Percentiles rank a stretch among this genome's conserved stretches.
Evolutionary conservation across 192 early-diverging fungal genomes (phyloP).

Genomic region (Funneliformis geosporum): DNA sequence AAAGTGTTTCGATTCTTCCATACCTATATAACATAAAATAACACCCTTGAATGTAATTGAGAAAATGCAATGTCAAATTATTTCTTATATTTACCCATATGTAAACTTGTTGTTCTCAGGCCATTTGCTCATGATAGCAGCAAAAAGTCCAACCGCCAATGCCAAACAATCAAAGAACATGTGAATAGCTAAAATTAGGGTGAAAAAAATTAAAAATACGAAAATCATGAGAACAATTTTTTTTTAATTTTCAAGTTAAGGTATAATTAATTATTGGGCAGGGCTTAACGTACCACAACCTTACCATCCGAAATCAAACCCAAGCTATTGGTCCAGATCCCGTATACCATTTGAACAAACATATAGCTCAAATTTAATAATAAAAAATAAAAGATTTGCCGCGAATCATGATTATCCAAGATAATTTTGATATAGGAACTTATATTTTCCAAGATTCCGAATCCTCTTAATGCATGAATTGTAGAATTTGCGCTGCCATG

Average conservation of each 20-base stretch:
- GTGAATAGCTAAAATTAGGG: conserved; percentile 72
- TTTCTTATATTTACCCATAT: conserved; percentile 56
- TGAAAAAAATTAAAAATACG: conserved; percentile 9
- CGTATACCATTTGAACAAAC: conserved; percentile 83
- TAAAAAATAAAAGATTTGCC: conserved; percentile 93
- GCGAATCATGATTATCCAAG: conserved; percentile 70
- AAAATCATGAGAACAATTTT: not conserved
- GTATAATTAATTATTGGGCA: not conserved
- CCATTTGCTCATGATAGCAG: conserved; percentile 91
- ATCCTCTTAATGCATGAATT: conserved; percentile 4
- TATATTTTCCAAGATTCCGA: conserved; percentile 30
- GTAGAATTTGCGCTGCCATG: conserved; percentile 32
- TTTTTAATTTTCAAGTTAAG: not conserved
- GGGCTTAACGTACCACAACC: not conserved
- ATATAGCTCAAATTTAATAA: conserved; percentile 91
- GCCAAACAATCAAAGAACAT: conserved; percentile 98
- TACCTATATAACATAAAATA: conserved; percentile 57
- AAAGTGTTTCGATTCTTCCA: conserved; percentile 87
- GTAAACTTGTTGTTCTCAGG: conserved; percentile 76
- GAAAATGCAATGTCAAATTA: conserved; percentile 25
- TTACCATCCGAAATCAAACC: conserved; percentile 88
- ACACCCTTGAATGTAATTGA: not conserved
- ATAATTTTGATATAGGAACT: conserved; percentile 54
- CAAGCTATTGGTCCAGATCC: conserved; percentile 80
- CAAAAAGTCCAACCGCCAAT: conserved; percentile 81